phyloP scores from a whole-genome alignment of 2,329 filamentous ascomycete species.

The Fusarium heterosporum region DNA sequence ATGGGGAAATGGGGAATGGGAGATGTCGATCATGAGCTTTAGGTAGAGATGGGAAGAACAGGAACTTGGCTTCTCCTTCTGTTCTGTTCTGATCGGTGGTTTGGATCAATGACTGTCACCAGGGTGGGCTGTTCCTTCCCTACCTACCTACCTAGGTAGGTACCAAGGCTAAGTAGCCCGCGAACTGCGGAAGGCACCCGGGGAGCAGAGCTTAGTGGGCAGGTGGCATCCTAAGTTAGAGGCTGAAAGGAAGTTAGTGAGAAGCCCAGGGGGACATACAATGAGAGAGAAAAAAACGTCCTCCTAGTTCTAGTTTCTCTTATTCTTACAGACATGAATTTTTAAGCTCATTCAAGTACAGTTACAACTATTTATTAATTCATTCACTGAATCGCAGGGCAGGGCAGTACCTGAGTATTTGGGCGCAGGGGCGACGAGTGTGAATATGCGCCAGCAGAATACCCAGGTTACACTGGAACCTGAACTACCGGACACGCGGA shows the following conservation, averaged over 20 bases:
- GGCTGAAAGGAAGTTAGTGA: not conserved
- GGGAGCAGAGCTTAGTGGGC: conserved; percentile 15
- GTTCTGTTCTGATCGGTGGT: conserved; percentile 21
- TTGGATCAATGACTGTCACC: conserved; percentile 13
- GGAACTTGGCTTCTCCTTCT: conserved; percentile 19
- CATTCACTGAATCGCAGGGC: not conserved
- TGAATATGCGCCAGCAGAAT: conserved; percentile 15
- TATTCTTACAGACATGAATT: not conserved
- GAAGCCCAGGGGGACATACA: not conserved
- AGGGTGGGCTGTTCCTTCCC: conserved; percentile 28
- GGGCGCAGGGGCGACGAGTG: not conserved
- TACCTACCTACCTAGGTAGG: not conserved
- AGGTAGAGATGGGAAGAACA: conserved; percentile 6
- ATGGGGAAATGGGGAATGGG: conserved; percentile 15
- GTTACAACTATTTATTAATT: not conserved
- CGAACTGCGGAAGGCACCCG: conserved; percentile 24
- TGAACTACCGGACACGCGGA: conserved; percentile 37
- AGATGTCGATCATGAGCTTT: conserved; percentile 14
- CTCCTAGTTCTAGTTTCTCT: not conserved
- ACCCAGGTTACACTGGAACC: conserved; percentile 19
- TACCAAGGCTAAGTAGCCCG: conserved; percentile 11
- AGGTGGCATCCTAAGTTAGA: conserved; percentile 20
- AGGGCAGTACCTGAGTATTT: not conserved
- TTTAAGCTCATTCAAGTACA: not conserved
- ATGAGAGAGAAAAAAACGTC: not conserved